Evolutionary conservation across 176 grass and related monocot species (phyloP), one percentile per base, ranked within the genome.

Genomic region (Urochloa ruziziensis): DNA sequence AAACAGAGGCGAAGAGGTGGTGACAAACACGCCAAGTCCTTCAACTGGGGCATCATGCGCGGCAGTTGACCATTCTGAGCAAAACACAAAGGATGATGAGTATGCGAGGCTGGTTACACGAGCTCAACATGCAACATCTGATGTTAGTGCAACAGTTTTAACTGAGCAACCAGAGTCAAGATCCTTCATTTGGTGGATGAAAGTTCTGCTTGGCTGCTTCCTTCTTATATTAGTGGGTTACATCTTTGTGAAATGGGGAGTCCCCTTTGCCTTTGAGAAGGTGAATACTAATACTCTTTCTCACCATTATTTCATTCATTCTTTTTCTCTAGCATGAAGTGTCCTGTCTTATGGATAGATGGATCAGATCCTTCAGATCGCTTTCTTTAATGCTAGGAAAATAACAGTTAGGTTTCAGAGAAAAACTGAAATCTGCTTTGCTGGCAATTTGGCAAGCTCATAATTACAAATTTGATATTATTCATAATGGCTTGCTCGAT

Each of bases 211-310:
- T 71, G 76, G 62, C 17, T 92, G 83, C 83, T 44, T 92, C 62
- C 52, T 94, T 71, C 54, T 91, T 43, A 52, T 94, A 76, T 33
- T 81, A 62, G 73, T 86, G 58, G 74, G 83, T 78, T 99, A 73
- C 39, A 16, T 86, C 43, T 88, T 90, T 15, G 58, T 94, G 29
- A 92, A 96, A 88, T 99, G 90, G 91, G 96, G 96, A 80, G 43
- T 96, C 23, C 91, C 89, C 67, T 91, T 99, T 88, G 83, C 88
- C 42, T 99, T 99, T 78, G 80, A 99, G 80, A 99, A 96, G 93
- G 96, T 98, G 29, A 79, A 42, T 1, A 0, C 27, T 21, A 10
- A 10, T 47, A 66, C 35, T 67, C 39, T 44, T 19, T 75, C 33
- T 64, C 29, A n/a, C 18, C 17, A 60, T 7, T 81, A 4, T 13